Conservation (phyloP, 257 asterid species). For the Solanum ossicruentum region DNA sequence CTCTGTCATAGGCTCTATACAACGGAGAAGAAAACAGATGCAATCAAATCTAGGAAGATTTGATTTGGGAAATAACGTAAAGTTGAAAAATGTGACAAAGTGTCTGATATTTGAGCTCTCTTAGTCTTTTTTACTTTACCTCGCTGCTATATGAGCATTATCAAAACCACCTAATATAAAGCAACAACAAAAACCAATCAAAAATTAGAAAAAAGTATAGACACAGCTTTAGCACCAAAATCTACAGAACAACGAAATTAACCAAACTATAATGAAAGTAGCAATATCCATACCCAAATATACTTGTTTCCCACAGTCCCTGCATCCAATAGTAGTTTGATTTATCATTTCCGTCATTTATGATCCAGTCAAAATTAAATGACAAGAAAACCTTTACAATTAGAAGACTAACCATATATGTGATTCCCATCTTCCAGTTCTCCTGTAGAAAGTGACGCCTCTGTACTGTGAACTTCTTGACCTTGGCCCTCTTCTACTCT, state of each 20-base stretch:
- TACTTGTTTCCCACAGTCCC: conserved; percentile 73
- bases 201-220: neutral
- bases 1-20: conserved; percentile 30
- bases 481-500: conserved; percentile 56
- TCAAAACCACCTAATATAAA: conserved; percentile 71
- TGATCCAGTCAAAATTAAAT: neutral
- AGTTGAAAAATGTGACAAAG: neutral
- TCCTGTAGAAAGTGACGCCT: conserved; percentile 53
- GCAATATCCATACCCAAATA: conserved; percentile 36
- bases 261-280: neutral
- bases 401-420: conserved; percentile 38
- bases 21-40: neutral
- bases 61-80: neutral
- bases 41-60: neutral
- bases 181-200: neutral
- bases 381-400: neutral
- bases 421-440: conserved; percentile 73
- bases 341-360: neutral
- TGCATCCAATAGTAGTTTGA: conserved; percentile 6
- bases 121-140: conserved; percentile 19
- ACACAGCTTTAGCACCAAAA: neutral
- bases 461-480: conserved; percentile 51
- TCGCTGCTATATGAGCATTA: conserved; percentile 75
- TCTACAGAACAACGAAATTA: neutral
- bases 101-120: neutral